Base-by-base conservation (phyloP, 306 rosid genomes). In the Casuarina cunninghamiana region DNA sequence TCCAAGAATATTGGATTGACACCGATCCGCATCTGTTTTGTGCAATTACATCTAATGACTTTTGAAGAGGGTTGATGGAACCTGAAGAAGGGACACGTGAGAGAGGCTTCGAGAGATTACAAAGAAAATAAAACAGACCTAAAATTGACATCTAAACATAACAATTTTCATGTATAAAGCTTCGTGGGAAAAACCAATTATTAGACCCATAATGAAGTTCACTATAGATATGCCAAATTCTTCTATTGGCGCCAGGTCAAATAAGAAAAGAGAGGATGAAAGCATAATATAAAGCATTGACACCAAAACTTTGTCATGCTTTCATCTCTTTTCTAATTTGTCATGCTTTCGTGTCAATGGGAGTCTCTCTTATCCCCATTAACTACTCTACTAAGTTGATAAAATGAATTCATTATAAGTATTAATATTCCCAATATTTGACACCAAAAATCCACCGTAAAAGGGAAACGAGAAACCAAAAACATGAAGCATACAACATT, bases 41-140 rank as follows among this genome's bases (percentile, higher is more conserved):
- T 80, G 67, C 51, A 54, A 58, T 21, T 10, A 67, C 12, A 73
- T 74, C 83, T 85, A 84, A 66, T 78, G 58, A 60, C 70, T 80
- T 86, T 78, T 89, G 86, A 92, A 92, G 84, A 90, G 83, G 84
- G 83, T 85, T 48, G 95, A 84, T 4, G 97, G 83, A 86, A 92
- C 88, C 97, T 90, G 90, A 55, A 81, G 39, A 38, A 80, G 62
- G 42, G 71, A 41, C 16, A 44, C 8, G 72, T 62, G 35, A 38
- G 75, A 81, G 8, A 48, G 62, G 71, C 76, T 58, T 48, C 41
- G 50, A 21, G 53, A 80, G 61, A 75, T 50, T 8, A 65, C 37
- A 38, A 79, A 69, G 73, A 78, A 79, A 60, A 65, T 41, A 50
- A 51, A 53, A 66, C 57, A 49, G 9, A 53, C 44, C 66, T 37